Conservation (phyloP, 108 stramenopile genomes). For the Mediolabrus comicus region DNA sequence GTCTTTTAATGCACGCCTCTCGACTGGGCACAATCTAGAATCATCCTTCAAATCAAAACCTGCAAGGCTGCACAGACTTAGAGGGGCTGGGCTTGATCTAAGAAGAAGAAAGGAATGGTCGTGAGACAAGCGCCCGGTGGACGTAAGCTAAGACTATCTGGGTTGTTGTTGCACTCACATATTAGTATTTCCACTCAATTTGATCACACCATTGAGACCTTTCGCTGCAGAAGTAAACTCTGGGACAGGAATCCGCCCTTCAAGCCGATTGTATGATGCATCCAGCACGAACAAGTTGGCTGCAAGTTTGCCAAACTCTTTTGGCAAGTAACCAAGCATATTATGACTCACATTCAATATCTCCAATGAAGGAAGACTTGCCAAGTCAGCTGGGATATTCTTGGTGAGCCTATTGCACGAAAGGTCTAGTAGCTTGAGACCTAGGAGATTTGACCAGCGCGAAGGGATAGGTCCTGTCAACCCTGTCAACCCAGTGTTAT, state of each 20-base stretch:
- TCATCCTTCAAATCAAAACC: neutral
- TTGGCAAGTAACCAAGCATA: neutral
- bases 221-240: constrained; percentile 11
- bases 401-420: neutral
- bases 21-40: neutral
- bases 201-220: neutral
- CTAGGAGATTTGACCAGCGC: neutral
- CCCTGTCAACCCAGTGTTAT: neutral
- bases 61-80: neutral
- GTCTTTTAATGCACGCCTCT: neutral
- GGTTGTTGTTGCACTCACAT: too few species aligned
- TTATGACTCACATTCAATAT: neutral
- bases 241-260: neutral
- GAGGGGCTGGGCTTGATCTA: neutral
- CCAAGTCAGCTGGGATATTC: neutral
- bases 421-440: neutral
- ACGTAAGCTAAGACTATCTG: neutral
- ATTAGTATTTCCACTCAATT: neutral
- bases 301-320: neutral
- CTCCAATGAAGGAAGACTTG: neutral
- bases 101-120: neutral
- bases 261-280: neutral
- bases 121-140: neutral
- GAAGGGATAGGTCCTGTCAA: constrained; percentile 13
- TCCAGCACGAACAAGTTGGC: neutral